Base-by-base conservation (phyloP, 805 yeast genomes). In the Candida sanyiensis region DNA sequence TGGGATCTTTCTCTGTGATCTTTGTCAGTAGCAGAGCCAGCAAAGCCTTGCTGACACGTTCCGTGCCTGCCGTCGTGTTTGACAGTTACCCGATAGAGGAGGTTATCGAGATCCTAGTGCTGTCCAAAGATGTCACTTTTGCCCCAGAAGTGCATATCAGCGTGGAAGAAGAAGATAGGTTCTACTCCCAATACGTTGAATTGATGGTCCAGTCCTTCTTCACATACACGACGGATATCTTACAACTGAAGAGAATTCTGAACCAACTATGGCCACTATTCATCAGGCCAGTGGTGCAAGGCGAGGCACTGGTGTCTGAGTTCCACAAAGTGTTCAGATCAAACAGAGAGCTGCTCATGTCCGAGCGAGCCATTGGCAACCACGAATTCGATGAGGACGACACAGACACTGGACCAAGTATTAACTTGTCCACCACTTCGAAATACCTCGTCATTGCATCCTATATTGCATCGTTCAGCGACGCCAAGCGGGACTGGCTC, bases 381-480 rank as follows among this genome's bases (percentile, higher is more conserved):
- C 47, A 49, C 5, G 20, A n/a, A 2, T 40, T 46, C 6, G 43
- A n/a, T n/a, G n/a, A n/a, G n/a, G n/a, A n/a, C n/a, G n/a, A n/a
- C n/a, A n/a, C n/a, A n/a, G 38, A 39, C 9, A 35, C 7, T 36
- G 44, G 38, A 2, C 3, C 30, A n/a, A 39, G 43, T 1, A 58
- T 68, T 37, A 80, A 78, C 46, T 61, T 84, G 29, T 77, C 89
- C 0, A 55, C 53, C 7, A 70, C 74, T 35, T 72, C 90, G 3
- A 83, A 84, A 52, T 85, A 73, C 52, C 60, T 89, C n/a, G 59
- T 88, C 12, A 71, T 87, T 23, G 86, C 96, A 1, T 80, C 95
- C 1, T 89, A 83, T 56, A 62, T 88, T 34, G 94, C 95, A 1
- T 86, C 96, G 0, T 83, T 74, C 53, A 75, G 77, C 40, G 83